Conservation (phyloP, 495 filamentous ascomycete species). For the Neurospora africana region DNA sequence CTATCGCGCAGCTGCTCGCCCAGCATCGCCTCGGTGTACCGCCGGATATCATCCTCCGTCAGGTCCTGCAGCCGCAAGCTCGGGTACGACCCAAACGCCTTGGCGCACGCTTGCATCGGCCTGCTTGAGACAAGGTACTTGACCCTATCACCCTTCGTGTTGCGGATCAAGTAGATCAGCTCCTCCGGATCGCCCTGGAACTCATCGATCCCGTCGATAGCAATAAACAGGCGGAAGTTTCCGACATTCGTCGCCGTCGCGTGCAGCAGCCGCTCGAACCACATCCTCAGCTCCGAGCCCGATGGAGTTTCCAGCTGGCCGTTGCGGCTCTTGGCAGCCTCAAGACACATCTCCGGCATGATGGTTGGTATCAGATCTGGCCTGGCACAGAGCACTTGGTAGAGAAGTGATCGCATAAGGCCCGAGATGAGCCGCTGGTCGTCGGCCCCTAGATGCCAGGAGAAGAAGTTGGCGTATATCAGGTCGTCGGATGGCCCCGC, state of each 20-base stretch:
- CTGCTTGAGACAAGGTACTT: background rate
- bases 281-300: background rate
- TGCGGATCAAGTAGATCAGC: constrained; percentile 7
- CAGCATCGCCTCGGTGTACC: background rate
- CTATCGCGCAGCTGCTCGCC: background rate
- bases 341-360: background rate
- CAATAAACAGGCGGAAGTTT: constrained; percentile 20
- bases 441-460: background rate
- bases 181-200: constrained; percentile 17
- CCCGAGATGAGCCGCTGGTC: background rate
- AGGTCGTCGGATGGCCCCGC: background rate
- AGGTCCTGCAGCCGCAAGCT: background rate
- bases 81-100: background rate
- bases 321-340: background rate
- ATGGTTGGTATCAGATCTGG: background rate
- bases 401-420: background rate
- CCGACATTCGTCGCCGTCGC: background rate
- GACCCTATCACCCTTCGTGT: background rate
- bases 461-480: background rate
- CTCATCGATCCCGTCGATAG: constrained; percentile 40
- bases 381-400: background rate
- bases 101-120: background rate
- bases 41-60: background rate
- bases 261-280: background rate
- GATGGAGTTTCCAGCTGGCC: background rate